A percentile compares a stretch with the other conserved stretches of the same genome.
Conservation (phyloP, 768 basidiomycete genomes). For the Boletus sensibilis region DNA sequence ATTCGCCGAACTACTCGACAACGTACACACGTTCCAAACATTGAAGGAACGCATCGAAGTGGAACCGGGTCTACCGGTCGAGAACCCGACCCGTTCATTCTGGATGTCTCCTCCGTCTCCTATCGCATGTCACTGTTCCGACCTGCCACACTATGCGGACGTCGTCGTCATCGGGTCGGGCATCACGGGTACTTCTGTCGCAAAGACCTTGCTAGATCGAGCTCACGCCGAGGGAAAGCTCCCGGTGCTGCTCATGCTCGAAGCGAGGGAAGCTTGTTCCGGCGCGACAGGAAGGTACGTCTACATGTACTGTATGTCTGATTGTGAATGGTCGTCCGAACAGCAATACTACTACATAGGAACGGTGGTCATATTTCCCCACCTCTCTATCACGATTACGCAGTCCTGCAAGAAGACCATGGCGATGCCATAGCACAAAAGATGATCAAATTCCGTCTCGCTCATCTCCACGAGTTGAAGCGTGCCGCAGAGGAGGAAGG, state of each 20-base stretch:
- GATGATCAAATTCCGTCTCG: slow-evolving; percentile 59
- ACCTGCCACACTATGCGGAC: slow-evolving; percentile 47
- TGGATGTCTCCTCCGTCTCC: slow-evolving; percentile 60
- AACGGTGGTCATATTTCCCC: slow-evolving; percentile 73
- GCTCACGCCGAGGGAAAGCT: slow-evolving; percentile 24
- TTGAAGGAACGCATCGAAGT: slow-evolving; percentile 35
- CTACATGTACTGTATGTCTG: too few relatives aligned
- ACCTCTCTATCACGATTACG: slow-evolving; percentile 58
- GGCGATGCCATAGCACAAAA: slow-evolving; percentile 48
- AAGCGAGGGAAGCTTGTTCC: slow-evolving; percentile 75
- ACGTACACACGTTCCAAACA: slow-evolving; percentile 19
- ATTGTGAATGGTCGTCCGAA: background rate
- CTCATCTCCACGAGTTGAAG: slow-evolving; percentile 52
- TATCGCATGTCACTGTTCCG: slow-evolving; percentile 40
- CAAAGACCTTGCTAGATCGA: slow-evolving; percentile 49
- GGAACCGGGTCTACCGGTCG: slow-evolving; percentile 59
- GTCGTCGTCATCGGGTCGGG: slow-evolving; percentile 77
- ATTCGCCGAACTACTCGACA: slow-evolving; percentile 21
- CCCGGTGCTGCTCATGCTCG: slow-evolving; percentile 66
- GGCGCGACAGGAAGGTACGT: slow-evolving; percentile 72
- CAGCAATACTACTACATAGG: slow-evolving; percentile 31
- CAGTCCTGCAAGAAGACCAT: slow-evolving; percentile 41
- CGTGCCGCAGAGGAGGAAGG: slow-evolving; percentile 53
- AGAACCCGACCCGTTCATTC: slow-evolving; percentile 54
- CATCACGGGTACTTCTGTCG: slow-evolving; percentile 66